Evolutionary conservation across 441 rosid genomes (phyloP).

Genomic region (Gossypium gossypioides): DNA sequence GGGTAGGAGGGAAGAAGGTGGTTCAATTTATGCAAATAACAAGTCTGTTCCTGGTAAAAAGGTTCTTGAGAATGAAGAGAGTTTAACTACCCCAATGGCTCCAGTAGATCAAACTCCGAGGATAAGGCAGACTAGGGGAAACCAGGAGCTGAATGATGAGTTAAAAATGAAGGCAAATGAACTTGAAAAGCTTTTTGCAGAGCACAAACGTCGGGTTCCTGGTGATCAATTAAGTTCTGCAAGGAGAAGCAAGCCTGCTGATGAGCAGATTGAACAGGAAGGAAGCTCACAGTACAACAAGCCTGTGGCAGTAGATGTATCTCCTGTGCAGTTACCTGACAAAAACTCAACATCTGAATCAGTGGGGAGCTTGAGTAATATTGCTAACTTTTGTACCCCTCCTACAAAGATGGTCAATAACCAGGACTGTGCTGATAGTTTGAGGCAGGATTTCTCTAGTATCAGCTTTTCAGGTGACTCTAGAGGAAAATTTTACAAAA

Average conservation of each 20-base stretch:
- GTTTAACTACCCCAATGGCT: slow-evolving; percentile 24
- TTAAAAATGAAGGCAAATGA: slow-evolving; percentile 87
- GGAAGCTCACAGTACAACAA: slow-evolving; percentile 35
- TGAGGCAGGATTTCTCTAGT: slow-evolving; percentile 47
- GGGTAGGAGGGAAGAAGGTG: slow-evolving; percentile 39
- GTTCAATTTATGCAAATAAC: slow-evolving; percentile 32
- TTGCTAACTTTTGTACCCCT: slow-evolving; percentile 46
- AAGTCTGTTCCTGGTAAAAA: slow-evolving; percentile 31
- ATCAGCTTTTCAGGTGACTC: slow-evolving; percentile 58
- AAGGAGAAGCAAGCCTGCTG: slow-evolving; percentile 55
- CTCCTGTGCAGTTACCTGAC: slow-evolving; percentile 36
- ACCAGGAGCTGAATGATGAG: slow-evolving; percentile 81
- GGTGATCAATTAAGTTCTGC: slow-evolving; percentile 64
- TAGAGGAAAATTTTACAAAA: slow-evolving; percentile 75
- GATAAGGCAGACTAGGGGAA: slow-evolving; percentile 70
- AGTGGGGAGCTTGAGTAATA: slow-evolving; percentile 27
- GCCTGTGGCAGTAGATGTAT: slow-evolving; percentile 34
- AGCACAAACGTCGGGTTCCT: slow-evolving; percentile 86
- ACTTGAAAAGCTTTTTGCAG: slow-evolving; percentile 89
- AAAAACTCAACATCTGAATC: slow-evolving; percentile 30
- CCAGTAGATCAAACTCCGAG: slow-evolving; percentile 61
- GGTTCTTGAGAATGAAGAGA: slow-evolving; percentile 37
- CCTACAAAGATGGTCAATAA: slow-evolving; percentile 36
- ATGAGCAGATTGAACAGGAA: slow-evolving; percentile 39
- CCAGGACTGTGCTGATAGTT: slow-evolving; percentile 35